Base-by-base conservation (phyloP, 495 filamentous ascomycete species). In the Aspergillus bertholletiae region DNA sequence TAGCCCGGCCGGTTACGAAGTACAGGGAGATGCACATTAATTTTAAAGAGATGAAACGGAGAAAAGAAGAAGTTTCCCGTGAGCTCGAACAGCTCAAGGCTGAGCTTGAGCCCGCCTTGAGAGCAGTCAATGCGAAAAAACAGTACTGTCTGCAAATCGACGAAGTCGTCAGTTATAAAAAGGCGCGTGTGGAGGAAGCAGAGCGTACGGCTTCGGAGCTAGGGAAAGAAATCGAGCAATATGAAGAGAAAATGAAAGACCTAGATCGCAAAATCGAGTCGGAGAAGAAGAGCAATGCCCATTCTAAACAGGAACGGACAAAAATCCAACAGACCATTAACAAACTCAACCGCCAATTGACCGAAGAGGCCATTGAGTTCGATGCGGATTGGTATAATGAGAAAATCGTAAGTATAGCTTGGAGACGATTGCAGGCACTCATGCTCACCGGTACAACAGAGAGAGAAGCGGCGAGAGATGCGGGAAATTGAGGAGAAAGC, bases 91-190 rank as follows among this genome's bases (percentile, higher is more conserved):
- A 73, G 21, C 70, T 96, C 15, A 68, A 88, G 59, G 45, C 71
- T 0, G 80, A 87, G 21, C 74, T 86, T 2, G 84, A 82, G 23
- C 94, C 94, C 49, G 79, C 84, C 1, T 60, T 96, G 49, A 60
- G 77, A 59, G 82, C 84, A 2, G 80, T 88, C 26, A 84, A 83
- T 49, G 64, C 64, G 13, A 96, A 93, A 66, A 70, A 87, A 55
- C 65, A 69, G 11, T 94, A 94, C 56, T 64, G 66, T 47, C 51
- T 61, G 39, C 64, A 74, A 53, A 54, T 84, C 64, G 70, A 71
- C 52, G 47, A 63, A 54, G 83, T 85, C 5, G 74, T 81, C 6
- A 67, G 67, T 6, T 71, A 72, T 43, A 80, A 84, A 41, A 79
- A 80, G 56, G 67, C 64, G n/a, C 65, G 68, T 2, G 57, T 86